phyloP scores from a whole-genome alignment of 2,329 filamentous ascomycete genomes.

The Fusarium armeniacum region DNA sequence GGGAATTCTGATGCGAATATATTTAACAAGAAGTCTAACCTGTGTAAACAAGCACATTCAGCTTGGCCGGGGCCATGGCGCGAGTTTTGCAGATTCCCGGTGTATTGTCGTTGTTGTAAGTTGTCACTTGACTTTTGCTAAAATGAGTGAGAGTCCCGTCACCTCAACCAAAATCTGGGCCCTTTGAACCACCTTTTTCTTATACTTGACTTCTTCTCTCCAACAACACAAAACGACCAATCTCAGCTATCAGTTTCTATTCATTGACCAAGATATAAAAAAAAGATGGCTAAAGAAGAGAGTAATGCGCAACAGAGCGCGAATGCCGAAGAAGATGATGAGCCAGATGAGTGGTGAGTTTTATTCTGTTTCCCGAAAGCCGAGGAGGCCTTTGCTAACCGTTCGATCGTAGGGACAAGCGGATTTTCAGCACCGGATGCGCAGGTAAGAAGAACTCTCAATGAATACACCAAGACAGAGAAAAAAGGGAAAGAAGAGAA shows the following conservation, averaged over 20 bases:
- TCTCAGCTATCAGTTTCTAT: not conserved
- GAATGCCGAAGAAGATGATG: conserved; percentile 70
- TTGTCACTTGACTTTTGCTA: conserved; percentile 46
- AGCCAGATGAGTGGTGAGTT: conserved; percentile 92
- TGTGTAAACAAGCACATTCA: conserved; percentile 95
- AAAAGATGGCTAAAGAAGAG: conserved; percentile 66
- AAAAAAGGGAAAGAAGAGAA: not conserved
- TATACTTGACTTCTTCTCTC: conserved; percentile 13
- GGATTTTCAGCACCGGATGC: conserved; percentile 97
- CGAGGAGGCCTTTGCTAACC: conserved; percentile 48
- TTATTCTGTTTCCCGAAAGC: conserved; percentile 30
- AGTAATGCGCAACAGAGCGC: conserved; percentile 57
- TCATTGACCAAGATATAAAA: not conserved
- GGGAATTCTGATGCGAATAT: not conserved
- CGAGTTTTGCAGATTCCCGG: conserved; percentile 3
- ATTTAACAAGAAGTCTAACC: conserved; percentile 63
- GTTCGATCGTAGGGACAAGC: conserved; percentile 82
- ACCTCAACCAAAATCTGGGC: conserved; percentile 42
- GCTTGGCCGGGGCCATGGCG: conserved; percentile 74
- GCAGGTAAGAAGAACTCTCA: conserved; percentile 70
- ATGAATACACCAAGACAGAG: not conserved
- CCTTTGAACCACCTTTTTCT: conserved; percentile 46
- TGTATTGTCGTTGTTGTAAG: not conserved
- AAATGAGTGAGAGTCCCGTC: conserved; percentile 25
- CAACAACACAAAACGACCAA: conserved; percentile 13